Evolutionary conservation across 495 filamentous ascomycete species (phyloP), one percentile per base, ranked within the genome.

Genomic region (Wilcoxina mikolae): DNA sequence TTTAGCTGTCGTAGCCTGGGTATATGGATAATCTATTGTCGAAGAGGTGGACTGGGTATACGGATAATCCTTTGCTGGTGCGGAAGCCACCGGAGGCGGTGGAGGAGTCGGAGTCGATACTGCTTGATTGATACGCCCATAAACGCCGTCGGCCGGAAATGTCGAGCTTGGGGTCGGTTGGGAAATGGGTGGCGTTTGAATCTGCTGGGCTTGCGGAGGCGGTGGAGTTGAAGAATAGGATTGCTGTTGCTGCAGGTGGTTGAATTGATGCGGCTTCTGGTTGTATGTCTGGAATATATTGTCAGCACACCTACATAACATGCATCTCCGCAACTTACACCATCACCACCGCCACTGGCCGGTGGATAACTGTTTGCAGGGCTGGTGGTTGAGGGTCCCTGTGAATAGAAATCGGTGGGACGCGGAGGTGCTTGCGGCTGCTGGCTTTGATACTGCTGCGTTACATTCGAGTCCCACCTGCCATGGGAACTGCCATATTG

Each of bases 181-280:
- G 31, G 31, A 35, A 35, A 15, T 15, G 15, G 31, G 5, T 35
- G 39, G 39, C 17, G 24, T 20, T 33, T 60, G 56, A 12, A 4
- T 23, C 24, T 54, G 23, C 43, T 52, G 49, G 2, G 18, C 25
- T 27, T 57, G 55, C 2, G 42, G 56, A 12, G 56, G 44, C 43
- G 43, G 43, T 18, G 43, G 43, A 20, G 43, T 18, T 17, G 43
- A 20, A 46, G 43, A 11, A 46, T 46, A 20, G 11, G 15, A 20
- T 3, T 46, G 43, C 3, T 46, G 23, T 46, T 46, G 43, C 43
- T 46, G 43, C 15, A 39, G n/a, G n/a, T n/a, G n/a, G n/a, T n/a
- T n/a, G n/a, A n/a, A n/a, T 46, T 46, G 43, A 35, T 35, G 15
- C 7, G 31, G 31, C 15, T 35, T 12, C 43, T 46, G 43, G 15